Conservation (phyloP, 2,329 filamentous ascomycete species). For the Nemania abortiva region DNA sequence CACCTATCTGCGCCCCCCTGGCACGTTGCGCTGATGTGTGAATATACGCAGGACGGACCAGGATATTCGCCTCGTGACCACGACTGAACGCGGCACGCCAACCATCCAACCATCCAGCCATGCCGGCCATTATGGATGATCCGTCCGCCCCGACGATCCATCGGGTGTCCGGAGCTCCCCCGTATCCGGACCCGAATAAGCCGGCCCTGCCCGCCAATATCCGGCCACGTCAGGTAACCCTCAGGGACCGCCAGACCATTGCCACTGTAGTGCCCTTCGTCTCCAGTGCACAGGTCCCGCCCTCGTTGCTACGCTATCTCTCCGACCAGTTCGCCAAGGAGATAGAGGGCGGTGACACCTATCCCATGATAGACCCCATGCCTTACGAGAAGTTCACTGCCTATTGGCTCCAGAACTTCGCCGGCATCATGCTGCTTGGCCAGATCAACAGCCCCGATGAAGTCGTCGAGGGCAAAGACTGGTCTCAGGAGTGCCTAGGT, state of each 20-base stretch:
- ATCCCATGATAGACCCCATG: constrained; percentile 86
- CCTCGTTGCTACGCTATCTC: constrained; percentile 79
- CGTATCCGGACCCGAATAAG: constrained; percentile 72
- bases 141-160: constrained; percentile 77
- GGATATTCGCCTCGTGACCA: neutral
- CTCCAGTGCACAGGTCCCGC: constrained; percentile 80
- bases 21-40: constrained; percentile 23
- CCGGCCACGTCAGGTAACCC: constrained; percentile 79
- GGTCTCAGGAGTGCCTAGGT: constrained; percentile 84
- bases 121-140: constrained; percentile 85
- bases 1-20: constrained; percentile 16
- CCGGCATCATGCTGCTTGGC: constrained; percentile 86
- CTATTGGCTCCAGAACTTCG: constrained; percentile 95
- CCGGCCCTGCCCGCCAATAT: constrained; percentile 77
- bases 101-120: constrained; percentile 50
- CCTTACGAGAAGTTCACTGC: constrained; percentile 78
- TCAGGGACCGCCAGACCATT: constrained; percentile 84
- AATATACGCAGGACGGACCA: constrained; percentile 1
- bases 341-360: constrained; percentile 92
- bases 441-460: constrained; percentile 74
- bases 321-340: constrained; percentile 88
- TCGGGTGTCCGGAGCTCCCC: constrained; percentile 73
- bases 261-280: constrained; percentile 87
- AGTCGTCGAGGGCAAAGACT: constrained; percentile 72
- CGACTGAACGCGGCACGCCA: neutral